Base-by-base conservation (phyloP, 352 stramenopile genomes). In the Phytophthora tubulina region DNA sequence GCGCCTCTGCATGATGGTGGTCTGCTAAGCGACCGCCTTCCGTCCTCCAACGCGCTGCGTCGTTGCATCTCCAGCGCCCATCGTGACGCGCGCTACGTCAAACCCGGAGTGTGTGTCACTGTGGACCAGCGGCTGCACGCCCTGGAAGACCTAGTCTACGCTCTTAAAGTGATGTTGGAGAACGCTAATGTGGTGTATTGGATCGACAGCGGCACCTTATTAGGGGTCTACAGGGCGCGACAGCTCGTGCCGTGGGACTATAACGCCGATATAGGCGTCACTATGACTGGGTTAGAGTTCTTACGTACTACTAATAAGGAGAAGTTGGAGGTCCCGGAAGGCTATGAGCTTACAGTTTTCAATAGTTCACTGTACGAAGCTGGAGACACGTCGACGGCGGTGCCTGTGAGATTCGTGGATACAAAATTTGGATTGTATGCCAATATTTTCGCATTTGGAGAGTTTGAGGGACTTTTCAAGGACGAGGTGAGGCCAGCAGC, bases 141-240 rank as follows among this genome's bases (percentile, higher is more conserved):
- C 4, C 58, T 90, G 41, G 65, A 76, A 50, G 66, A 86, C 48
- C 63, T 90, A 33, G 62, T 88, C 5, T 79, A 78, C 33, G 70
- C 70, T 11, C 64, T 86, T 1, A 78, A 73, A 39, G 61, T 67
- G 6, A 61, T 84, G 50, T 46, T 90, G 3, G 76, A 86, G 32
- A 75, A 74, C 41, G 52, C 66, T 7, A 36, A 74, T 4, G 61
- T 86, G 27, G 72, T 65, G 0, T 91, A 86, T 38, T 91, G 79
- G 84, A 75, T 90, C 39, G 78, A 89, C 58, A 85, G 84, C 54
- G 80, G 80, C 48, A 81, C 81, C 35, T 74, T 91, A 30, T 53
- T 90, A 63, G 84, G 84, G 13, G 73, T 86, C 61, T 82, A 88
- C 33, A 71, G 84, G 5, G 73, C 73, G 4, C 63, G 71, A 17